Percentiles rank a stretch among this genome's conserved stretches.
Conservation (phyloP, 768 basidiomycete species). For the Hericium alpestre region DNA sequence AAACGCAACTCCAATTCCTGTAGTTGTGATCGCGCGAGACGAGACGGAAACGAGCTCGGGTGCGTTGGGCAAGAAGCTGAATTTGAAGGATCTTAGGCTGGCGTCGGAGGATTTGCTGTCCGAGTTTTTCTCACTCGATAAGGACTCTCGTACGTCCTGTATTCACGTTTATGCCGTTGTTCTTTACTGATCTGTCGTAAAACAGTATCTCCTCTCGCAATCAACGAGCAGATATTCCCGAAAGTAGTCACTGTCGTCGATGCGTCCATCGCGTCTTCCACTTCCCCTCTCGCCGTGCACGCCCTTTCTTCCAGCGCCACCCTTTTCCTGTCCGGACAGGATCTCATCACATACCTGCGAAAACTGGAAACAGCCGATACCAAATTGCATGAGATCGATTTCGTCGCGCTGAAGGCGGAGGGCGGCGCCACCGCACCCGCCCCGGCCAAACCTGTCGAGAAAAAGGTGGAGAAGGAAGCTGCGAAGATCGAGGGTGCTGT, state of each 20-base stretch:
- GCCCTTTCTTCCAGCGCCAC: conserved; percentile 62
- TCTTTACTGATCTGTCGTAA: conserved; percentile 2
- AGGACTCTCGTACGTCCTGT: conserved; percentile 66
- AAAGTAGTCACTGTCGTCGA: conserved; percentile 72
- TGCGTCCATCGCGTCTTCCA: conserved; percentile 59
- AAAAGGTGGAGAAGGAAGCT: conserved; percentile 47
- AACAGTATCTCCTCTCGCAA: conserved; percentile 72
- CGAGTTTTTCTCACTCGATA: conserved; percentile 76
- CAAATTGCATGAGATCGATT: conserved; percentile 68
- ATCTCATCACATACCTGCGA: conserved; percentile 63
- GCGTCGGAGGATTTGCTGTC: conserved; percentile 79
- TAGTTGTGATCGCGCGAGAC: conserved; percentile 80
- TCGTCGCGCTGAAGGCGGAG: conserved; percentile 46
- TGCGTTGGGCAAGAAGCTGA: conserved; percentile 67
- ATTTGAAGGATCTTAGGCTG: conserved; percentile 78
- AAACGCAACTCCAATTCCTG: conserved; percentile 68
- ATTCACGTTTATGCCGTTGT: not conserved
- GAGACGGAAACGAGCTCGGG: conserved; percentile 73
- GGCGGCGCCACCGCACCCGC: conserved; percentile 23
- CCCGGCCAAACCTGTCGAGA: conserved; percentile 25
- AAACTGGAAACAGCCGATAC: conserved; percentile 55
- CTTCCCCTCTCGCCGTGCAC: conserved; percentile 64
- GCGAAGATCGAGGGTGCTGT: conserved; percentile 81
- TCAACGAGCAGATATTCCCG: conserved; percentile 55
- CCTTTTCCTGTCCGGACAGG: conserved; percentile 67